A percentile compares a stretch with the other conserved stretches of the same genome.
Conservation (phyloP, 192 early-diverging fungal genomes). For the Coemansia aciculifera region DNA sequence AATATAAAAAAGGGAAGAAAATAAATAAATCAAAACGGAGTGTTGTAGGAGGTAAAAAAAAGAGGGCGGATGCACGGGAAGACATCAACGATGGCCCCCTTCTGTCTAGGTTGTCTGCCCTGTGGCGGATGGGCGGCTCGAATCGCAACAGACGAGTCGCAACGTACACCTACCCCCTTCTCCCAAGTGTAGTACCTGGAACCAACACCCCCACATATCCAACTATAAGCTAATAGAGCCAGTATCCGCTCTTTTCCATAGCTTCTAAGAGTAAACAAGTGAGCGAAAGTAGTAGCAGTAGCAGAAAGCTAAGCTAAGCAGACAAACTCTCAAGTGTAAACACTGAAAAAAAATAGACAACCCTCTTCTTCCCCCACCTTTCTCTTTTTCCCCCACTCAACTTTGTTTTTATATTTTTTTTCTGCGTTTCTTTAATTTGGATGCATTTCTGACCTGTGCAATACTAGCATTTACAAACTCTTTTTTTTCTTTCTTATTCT, state of each 20-base stretch:
- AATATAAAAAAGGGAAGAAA: not conserved
- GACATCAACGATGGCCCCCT: not conserved
- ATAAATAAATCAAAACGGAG: not conserved
- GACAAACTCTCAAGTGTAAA: not conserved
- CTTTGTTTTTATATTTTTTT: conserved; percentile 12
- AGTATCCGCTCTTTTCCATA: no score
- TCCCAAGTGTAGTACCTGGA: no score
- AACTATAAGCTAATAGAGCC: no score
- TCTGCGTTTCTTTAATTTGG: conserved; percentile 13
- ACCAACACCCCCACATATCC: no score
- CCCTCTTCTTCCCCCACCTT: not conserved
- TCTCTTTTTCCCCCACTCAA: not conserved
- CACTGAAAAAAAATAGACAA: not conserved
- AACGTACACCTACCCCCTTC: no score
- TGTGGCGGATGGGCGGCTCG: not conserved
- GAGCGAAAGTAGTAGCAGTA: not conserved
- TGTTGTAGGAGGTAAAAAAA: not conserved
- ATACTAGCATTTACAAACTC: not conserved
- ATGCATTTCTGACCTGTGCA: conserved; percentile 7
- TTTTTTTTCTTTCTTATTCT: not conserved
- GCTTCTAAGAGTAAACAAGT: no score
- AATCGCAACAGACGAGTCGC: not conserved
- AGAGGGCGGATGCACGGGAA: not conserved
- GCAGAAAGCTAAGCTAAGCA: not conserved
- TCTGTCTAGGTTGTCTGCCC: not conserved